phyloP scores from a whole-genome alignment of 805 yeast species.

The Kluyveromyces nonfermentans region DNA sequence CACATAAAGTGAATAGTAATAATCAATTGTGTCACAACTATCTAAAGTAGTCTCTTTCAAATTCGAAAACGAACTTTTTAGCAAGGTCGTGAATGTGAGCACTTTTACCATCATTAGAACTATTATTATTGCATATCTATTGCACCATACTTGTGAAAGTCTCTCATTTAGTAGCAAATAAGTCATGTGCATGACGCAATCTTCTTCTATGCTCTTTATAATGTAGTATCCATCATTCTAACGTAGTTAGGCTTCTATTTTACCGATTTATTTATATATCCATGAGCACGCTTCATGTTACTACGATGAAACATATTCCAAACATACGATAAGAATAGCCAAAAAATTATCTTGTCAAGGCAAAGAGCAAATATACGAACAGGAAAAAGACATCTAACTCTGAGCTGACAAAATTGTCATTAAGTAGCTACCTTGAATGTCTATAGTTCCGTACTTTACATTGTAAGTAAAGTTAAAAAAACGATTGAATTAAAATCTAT shows the following conservation, averaged over 20 bases:
- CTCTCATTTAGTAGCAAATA: constrained; percentile 45
- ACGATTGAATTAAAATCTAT: constrained; percentile 7
- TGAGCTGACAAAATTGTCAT: neutral
- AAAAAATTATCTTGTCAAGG: neutral
- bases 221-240: no score
- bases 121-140: constrained; percentile 50
- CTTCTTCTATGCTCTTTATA: no score
- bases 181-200: constrained; percentile 3
- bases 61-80: constrained; percentile 34
- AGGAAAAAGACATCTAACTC: no score
- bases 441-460: neutral
- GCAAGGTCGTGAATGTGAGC: constrained; percentile 41
- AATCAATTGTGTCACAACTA: constrained; percentile 42
- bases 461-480: neutral
- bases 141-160: constrained; percentile 57
- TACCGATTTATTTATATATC: no score
- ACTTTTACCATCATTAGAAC: constrained; percentile 53
- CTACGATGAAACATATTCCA: neutral
- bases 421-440: neutral
- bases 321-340: neutral
- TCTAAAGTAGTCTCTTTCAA: constrained; percentile 32
- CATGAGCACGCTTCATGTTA: neutral
- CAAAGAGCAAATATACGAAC: neutral
- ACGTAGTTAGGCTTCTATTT: no score
- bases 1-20: constrained; percentile 23